Base-by-base conservation (phyloP, 768 basidiomycete genomes). In the Suillus tomentosus region DNA sequence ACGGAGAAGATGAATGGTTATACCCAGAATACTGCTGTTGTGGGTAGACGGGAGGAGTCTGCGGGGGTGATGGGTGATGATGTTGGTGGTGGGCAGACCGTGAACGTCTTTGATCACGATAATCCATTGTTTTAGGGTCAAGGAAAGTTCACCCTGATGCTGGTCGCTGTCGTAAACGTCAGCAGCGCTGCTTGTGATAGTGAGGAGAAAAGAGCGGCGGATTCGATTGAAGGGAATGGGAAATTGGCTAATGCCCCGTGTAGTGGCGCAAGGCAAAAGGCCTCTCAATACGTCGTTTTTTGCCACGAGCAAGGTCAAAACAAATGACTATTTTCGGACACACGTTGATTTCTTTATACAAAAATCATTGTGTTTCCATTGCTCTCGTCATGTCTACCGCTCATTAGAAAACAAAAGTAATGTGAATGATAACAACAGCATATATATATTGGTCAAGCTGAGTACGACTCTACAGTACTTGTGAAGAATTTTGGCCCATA, bases 61-160 rank as follows among this genome's bases (percentile, higher is more conserved):
- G 77, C 19, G 80, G 80, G 6, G 77, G 77, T 60, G 78, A 81
- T 2, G 78, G 74, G 58, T 81, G 77, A 22, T 79, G 71, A 1
- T 77, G 79, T 39, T 73, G 70, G 59, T 82, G 87, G 48, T 85
- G 80, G 62, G 81, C 79, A 65, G 85, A 78, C 64, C 85, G 83
- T 50, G 84, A 84, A n/a, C 84, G 85, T 48, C 60, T 34, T 71
- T 79, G 79, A 72, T 84, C 82, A 64, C 78, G 74, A 62, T 76
- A 68, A 64, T 81, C 80, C 82, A 82, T 82, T 39, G 60, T 62
- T 42, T 40, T 42, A 15, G 14, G 9, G 43, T 56, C 17, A 59
- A 59, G 13, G 34, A 50, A 19, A 14, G 48, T 10, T 17, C 34
- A 14, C 60, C 54, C 19, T 36, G 19, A 22, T 24, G 43, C n/a